Base-by-base conservation (phyloP, 176 grass and related monocot genomes). In the Bonia amplexicaulis region DNA sequence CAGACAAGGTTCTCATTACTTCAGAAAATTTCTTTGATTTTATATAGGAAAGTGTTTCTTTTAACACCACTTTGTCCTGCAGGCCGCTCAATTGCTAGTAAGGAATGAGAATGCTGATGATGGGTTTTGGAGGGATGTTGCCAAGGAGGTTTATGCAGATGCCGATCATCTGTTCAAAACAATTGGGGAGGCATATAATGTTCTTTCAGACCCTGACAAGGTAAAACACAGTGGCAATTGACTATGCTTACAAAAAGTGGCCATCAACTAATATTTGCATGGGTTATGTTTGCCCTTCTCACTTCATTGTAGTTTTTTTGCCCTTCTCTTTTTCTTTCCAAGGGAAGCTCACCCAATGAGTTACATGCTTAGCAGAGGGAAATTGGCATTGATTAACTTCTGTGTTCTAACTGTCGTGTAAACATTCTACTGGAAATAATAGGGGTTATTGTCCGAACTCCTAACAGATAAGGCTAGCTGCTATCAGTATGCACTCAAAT, bases 111-210 rank as follows among this genome's bases (percentile, higher is more conserved):
- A 82, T 69, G 47, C 87, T 73, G 97, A 96, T 79, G 91, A 99
- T 73, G 77, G 81, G 41, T 83, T 92, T 78, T 96, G 96, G 96
- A 96, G 71, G 85, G 88, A 99, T 89, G 61, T 99, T 29, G 84
- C 77, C 55, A 87, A 91, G 69, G 93, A 94, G 89, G 92, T 99
- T 63, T 72, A 99, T 73, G 90, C 85, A 76, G 93, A 99, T 85
- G 93, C 93, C 0, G 97, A 99, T 83, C 88, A 93, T 79, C 82
- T 99, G 77, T 99, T 99, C 66, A 99, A 99, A 90, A 87, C 85
- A 63, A 94, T 99, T 59, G 93, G 93, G 73, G 97, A 96, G 84
- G 92, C 97, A 58, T 96, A 99, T 79, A 94, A 95, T 84, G 85
- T 99, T 84, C 97, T 99, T 82, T 96, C 93, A 58, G 93, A 99